These are phyloP conservation scores for Hypocreales sp. DNA, from an alignment of 2,329 filamentous ascomycete genomes.

Conservation along the genomic window DNA sequence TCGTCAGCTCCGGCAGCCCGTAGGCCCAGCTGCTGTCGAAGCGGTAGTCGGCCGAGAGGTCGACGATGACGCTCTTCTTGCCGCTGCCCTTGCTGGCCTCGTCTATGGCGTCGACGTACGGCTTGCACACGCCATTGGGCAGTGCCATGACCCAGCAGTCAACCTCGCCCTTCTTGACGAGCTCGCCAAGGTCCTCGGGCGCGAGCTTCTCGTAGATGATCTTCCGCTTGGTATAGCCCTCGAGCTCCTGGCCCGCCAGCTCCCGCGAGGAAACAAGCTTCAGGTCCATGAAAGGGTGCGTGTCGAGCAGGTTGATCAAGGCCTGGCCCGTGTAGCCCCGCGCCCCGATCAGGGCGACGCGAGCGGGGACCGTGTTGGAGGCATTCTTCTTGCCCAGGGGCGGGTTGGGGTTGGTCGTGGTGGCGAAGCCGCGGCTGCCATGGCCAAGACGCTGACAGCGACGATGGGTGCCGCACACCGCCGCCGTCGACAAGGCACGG, in stretches of 20 bases:
- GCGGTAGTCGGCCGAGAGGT: constrained; percentile 92
- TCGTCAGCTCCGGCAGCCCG: constrained; percentile 73
- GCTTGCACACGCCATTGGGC: constrained; percentile 87
- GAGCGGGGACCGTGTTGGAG: constrained; percentile 63
- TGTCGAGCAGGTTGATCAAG: constrained; percentile 72
- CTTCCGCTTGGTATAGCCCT: constrained; percentile 82
- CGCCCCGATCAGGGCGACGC: constrained; percentile 76
- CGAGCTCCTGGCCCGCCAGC: constrained; percentile 68
- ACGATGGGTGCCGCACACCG: too few species aligned
- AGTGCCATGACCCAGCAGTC: constrained; percentile 98
- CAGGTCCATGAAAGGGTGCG: constrained; percentile 80
- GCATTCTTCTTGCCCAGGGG: constrained; percentile 79
- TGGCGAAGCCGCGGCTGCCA: constrained; percentile 8
- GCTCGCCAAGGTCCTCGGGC: constrained; percentile 70
- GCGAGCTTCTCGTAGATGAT: constrained; percentile 86
- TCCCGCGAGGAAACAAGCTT: constrained; percentile 88
- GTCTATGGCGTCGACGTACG: constrained; percentile 80
- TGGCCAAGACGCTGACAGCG: too few species aligned
- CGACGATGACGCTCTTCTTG: constrained; percentile 64
- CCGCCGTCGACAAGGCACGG: constrained; percentile 7
- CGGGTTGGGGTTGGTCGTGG: constrained; percentile 53
- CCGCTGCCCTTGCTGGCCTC: constrained; percentile 39
- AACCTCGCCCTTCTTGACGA: constrained; percentile 72
- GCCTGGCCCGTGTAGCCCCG: constrained; percentile 74
- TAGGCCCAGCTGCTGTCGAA: constrained; percentile 76